Evolutionary conservation across 2,329 filamentous ascomycete genomes (phyloP), one percentile per base, ranked within the genome.

Genomic region (Podosphaera xanthii): DNA sequence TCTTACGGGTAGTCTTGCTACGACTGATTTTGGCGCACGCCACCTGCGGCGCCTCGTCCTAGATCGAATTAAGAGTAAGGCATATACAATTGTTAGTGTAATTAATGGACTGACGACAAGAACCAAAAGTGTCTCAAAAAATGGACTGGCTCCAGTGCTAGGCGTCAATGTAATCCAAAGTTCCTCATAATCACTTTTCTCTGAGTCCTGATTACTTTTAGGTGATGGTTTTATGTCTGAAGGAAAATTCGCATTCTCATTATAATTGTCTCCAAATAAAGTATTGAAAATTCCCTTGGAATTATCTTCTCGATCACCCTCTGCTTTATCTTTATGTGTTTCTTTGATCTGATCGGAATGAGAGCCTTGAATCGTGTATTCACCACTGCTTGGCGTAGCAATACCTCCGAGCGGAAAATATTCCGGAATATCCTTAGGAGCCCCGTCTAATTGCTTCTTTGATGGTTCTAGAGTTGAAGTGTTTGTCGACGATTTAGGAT

Each of bases 111-210:
- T 96, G 59, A 97, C 83, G 38, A 98, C 89, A n/a, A 98, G 76
- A 7, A 98, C 89, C n/a, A 97, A 76, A 2, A 98, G 77, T 0
- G 91, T 97, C 69, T 98, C 92, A 65, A 97, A 90, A 73, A 98
- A 95, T 0, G 92, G 90, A 65, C 85, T 94, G 4, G 86, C 85
- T 63, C 88, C 91, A 70, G 82, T 91, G 0, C 89, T 90, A 0
- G 90, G 92, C 0, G 88, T 92, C 59, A 98, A 81, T 6, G 92
- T 95, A n/a, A 98, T 88, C 89, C 89, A 97, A 3, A 98, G 78
- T 1, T 89, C 91, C 65, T 92, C 83, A 63, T 83, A 83, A 10
- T 75, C 72, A 62, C 69, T 70, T 35, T 72, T 67, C 53, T 70
- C 69, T 36, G 71, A 66, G 40, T 67, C 65, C 22, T 68, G 65